A percentile compares a stretch with the other conserved stretches of the same genome.
Conservation (phyloP, 2,329 filamentous ascomycete genomes). For the Diaporthe citriasiana region DNA sequence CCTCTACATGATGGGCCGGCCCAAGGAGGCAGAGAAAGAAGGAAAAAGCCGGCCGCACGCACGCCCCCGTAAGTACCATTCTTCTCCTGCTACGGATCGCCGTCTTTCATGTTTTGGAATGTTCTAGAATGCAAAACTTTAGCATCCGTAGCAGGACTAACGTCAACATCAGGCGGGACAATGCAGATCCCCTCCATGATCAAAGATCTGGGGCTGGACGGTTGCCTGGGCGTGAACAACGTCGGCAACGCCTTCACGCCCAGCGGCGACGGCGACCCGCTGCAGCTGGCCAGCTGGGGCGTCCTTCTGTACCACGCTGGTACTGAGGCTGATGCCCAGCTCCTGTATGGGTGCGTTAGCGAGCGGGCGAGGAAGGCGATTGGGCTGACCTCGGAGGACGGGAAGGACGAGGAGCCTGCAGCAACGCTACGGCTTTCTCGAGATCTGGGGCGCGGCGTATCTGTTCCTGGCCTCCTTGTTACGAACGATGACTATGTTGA, state of each 20-base stretch:
- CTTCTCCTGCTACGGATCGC: too few species aligned
- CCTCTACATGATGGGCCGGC: constrained; percentile 77
- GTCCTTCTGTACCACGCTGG: constrained; percentile 79
- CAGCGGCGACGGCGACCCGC: constrained; percentile 75
- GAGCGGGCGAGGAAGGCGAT: constrained; percentile 54
- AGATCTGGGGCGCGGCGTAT: not conserved
- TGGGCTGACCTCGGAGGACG: constrained; percentile 44
- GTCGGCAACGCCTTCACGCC: constrained; percentile 83
- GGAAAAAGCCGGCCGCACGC: constrained; percentile 38
- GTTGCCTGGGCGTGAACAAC: constrained; percentile 77
- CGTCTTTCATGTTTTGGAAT: too few species aligned
- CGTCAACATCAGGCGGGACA: constrained; percentile 75
- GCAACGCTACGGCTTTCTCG: too few species aligned
- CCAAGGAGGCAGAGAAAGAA: constrained; percentile 37
- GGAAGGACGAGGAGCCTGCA: not conserved
- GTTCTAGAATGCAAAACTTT: too few species aligned
- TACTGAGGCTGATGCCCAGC: constrained; percentile 68
- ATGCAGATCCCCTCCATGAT: constrained; percentile 74
- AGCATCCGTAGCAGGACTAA: too few species aligned
- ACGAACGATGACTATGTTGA: constrained; percentile 46
- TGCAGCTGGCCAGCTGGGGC: constrained; percentile 72
- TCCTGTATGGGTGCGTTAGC: constrained; percentile 64
- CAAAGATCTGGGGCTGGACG: constrained; percentile 68
- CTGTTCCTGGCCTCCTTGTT: constrained; percentile 48
- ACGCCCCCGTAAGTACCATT: too few species aligned